Percentiles rank a stretch among this genome's conserved stretches.
Conservation (phyloP, 2,329 filamentous ascomycete genomes). For the Alternaria sp. region DNA sequence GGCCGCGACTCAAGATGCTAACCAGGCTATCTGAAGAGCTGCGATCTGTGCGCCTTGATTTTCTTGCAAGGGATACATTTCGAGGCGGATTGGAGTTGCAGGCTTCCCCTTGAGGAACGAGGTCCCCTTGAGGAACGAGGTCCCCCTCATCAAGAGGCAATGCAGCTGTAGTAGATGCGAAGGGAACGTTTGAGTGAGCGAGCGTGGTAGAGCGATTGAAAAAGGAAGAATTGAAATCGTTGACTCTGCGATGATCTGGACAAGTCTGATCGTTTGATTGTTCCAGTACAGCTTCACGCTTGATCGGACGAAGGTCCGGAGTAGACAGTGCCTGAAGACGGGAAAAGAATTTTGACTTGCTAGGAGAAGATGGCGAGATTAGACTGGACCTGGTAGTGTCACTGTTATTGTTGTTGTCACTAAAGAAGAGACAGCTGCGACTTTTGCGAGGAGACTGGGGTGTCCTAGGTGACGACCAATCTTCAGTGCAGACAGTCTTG, state of each 20-base stretch:
- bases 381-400: conserved; percentile 14
- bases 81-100: neutral
- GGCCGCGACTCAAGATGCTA: conserved; percentile 1
- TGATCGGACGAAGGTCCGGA: conserved; percentile 25
- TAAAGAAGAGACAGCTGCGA: conserved; percentile 38
- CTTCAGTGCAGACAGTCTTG: conserved; percentile 46
- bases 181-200: conserved; percentile 22
- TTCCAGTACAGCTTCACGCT: conserved; percentile 2
- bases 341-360: conserved; percentile 27
- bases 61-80: neutral
- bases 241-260: conserved; percentile 11
- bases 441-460: conserved; percentile 44
- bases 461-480: conserved; percentile 42
- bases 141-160: neutral
- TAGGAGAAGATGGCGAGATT: conserved; percentile 38
- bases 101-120: neutral
- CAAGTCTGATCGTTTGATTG: conserved; percentile 24
- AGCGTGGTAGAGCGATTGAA: conserved; percentile 9
- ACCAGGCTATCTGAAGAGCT: conserved; percentile 20
- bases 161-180: conserved; percentile 1
- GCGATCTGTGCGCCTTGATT: conserved; percentile 6
- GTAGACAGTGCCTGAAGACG: conserved; percentile 25
- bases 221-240: neutral
- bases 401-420: conserved; percentile 23
- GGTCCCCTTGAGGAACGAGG: neutral